Base-by-base conservation (phyloP, 2,329 filamentous ascomycete species). In the Thelonectria blattea region DNA sequence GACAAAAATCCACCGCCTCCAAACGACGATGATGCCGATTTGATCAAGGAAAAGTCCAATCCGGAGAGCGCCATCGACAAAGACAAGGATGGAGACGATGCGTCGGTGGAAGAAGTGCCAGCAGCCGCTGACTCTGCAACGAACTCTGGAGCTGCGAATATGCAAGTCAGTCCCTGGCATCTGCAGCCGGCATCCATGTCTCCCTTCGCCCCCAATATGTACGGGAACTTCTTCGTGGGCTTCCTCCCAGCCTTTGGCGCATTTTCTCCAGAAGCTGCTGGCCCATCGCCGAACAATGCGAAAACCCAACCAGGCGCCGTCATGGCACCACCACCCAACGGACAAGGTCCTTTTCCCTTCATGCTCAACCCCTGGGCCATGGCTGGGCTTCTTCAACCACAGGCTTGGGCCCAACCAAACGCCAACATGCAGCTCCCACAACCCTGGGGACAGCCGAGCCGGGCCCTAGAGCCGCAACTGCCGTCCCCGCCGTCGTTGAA, bases 291-390 rank as follows among this genome's bases (percentile, higher is more conserved):
- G n/a, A 49, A 7, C 9, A 60, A 46, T 15, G 24, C n/a, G 6
- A 32, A 22, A 15, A 2, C 14, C 15, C 30, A 27, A 34, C 34
- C 22, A n/a, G 18, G 18, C 24, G 3, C 15, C 14, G 22, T 18
- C 3, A 17, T 32, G 20, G 11, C 34, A 30, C 22, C 30, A 14
- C 24, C 43, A 30, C 42, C 42, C 12, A 56, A 49, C 3, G 48
- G 47, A 2, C 34, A 56, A 14, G 20, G 14, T 17, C 47, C 48
- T 2, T 27, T 48, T 11, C 52, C 58, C 24, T 30, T 56, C 12
- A 47, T 56, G 48, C 24, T 60, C 27, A 55, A 47, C 11, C 58
- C 52, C 5, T 63, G 58, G 46, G 46, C 65, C 3, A 62, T 70
- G 42, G 62, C 62, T 10, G 50, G 49, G 27, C 48, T 56, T 20